These are phyloP conservation scores for Pleurotus djamor DNA, from an alignment of 768 basidiomycete species.

Conservation along the genomic window DNA sequence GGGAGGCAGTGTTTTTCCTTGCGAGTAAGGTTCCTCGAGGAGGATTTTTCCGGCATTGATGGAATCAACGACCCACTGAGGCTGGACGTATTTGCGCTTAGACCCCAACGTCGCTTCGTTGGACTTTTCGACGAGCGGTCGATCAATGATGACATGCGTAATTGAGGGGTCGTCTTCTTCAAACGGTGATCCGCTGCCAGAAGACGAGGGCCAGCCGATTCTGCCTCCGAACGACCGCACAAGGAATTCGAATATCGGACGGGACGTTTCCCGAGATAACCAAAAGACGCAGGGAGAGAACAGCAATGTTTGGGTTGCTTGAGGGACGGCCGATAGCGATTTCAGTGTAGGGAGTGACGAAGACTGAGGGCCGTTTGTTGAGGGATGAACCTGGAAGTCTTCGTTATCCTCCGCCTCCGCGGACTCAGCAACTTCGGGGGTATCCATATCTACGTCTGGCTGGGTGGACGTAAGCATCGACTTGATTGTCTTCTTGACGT, in stretches of 20 bases:
- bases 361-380: slow-evolving; percentile 44
- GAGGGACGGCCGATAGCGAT: slow-evolving; percentile 58
- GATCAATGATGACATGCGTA: slow-evolving; percentile 94
- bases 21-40: slow-evolving; percentile 81
- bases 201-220: slow-evolving; percentile 85
- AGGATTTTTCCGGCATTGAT: slow-evolving; percentile 86
- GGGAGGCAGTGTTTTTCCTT: slow-evolving; percentile 86
- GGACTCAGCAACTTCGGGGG: slow-evolving; percentile 28
- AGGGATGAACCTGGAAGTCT: slow-evolving; percentile 66
- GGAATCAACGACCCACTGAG: slow-evolving; percentile 97
- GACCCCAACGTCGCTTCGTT: slow-evolving; percentile 55
- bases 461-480: slow-evolving; percentile 33
- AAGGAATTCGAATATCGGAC: slow-evolving; percentile 92
- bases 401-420: slow-evolving; percentile 47
- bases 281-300: slow-evolving; percentile 90
- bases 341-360: slow-evolving; percentile 66
- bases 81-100: slow-evolving; percentile 87
- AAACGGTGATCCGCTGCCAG: slow-evolving; percentile 79
- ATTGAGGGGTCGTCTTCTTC: slow-evolving; percentile 79
- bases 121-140: slow-evolving; percentile 56
- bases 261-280: slow-evolving; percentile 89
- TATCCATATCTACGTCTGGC: slow-evolving; percentile 26
- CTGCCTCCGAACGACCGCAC: slow-evolving; percentile 90
- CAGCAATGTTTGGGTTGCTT: slow-evolving; percentile 54
- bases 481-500: slow-evolving; percentile 64